Evolutionary conservation across 306 rosid genomes (phyloP), one percentile per base, ranked within the genome.

Genomic region (Rubus parviflorus): DNA sequence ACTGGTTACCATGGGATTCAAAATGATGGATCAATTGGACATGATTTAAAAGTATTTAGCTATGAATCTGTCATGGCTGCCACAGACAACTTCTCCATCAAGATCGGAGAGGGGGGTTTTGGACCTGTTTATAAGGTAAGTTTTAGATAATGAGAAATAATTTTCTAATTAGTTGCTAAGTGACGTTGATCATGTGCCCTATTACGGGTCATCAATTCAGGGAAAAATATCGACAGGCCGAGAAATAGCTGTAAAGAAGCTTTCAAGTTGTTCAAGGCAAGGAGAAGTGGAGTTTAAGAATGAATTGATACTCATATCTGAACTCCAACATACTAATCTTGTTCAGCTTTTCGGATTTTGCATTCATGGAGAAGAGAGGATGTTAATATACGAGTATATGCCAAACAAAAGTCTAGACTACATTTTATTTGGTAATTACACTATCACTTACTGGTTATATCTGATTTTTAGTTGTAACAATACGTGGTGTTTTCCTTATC

Each of bases 251-350:
- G 7, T 70, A 7, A 78, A 78, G 20, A 61, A 53, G 5, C 76
- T 78, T 37, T 23, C 81, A 71, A 79, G 15, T 68, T 37, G 80
- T 62, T 85, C 84, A 5, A 30, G 70, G 3, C 84, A 84, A 75
- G 84, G 82, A 56, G 19, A 35, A 0, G 14, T 9, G 0, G 84
- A 85, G 67, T 82, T 85, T 49, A 82, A 73, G 61, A 85, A 79
- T 73, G 86, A 85, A 75, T 23, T 82, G 19, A 68, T 66, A 8
- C 71, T 75, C 19, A 67, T 85, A 71, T 78, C 52, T 64, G 73
- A 78, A 60, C 85, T 84, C 30, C 85, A 84, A 19, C 85, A 74
- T 41, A 78, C 38, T 3, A 81, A 84, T 70, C 82, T 81, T 17
- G 85, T 81, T 23, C 75, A 41, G 19, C 68, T 81, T 1, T 41